Percentiles rank a stretch among this genome's conserved stretches.
phyloP scores from a whole-genome alignment of 2,329 filamentous ascomycete species.

The Lasiodiplodia sp. region DNA sequence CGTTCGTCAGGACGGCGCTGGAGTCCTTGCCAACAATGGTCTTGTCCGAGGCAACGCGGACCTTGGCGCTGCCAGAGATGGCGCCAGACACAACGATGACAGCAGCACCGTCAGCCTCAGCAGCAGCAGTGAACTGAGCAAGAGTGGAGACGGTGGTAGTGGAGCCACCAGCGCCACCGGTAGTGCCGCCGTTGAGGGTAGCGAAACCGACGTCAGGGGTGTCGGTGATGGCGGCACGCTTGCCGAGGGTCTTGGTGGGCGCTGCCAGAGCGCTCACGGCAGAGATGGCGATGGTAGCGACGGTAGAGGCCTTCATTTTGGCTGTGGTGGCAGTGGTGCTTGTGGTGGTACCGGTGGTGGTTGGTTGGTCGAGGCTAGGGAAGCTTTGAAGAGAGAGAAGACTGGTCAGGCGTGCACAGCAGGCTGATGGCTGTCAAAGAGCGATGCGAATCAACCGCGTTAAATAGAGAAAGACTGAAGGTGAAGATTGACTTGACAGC shows the following conservation, averaged over 20 bases:
- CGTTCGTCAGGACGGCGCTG: constrained; percentile 53
- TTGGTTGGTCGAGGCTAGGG: constrained; percentile 34
- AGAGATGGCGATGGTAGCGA: constrained; percentile 41
- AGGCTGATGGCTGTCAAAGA: constrained; percentile 27
- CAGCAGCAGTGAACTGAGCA: constrained; percentile 54
- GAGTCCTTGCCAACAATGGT: constrained; percentile 60
- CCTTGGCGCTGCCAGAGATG: constrained; percentile 51
- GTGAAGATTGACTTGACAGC: not conserved
- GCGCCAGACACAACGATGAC: constrained; percentile 58
- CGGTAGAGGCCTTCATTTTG: constrained; percentile 41
- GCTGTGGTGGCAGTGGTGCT: too few relatives aligned
- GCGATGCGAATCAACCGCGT: constrained; percentile 21
- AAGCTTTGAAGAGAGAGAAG: constrained; percentile 26
- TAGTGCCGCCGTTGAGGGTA: constrained; percentile 47
- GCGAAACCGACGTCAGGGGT: constrained; percentile 43
- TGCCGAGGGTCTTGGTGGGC: constrained; percentile 40
- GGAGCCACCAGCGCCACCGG: constrained; percentile 48
- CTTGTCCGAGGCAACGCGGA: constrained; percentile 59
- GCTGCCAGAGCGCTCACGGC: constrained; percentile 42
- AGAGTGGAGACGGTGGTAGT: constrained; percentile 45
- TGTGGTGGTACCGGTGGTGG: constrained; percentile 31
- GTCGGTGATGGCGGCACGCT: constrained; percentile 42
- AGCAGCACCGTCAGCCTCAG: constrained; percentile 51
- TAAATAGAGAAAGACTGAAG: constrained; percentile 28
- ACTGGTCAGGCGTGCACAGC: constrained; percentile 23